phyloP scores from a whole-genome alignment of 345 rosid genomes.

The Kernera saxatilis region DNA sequence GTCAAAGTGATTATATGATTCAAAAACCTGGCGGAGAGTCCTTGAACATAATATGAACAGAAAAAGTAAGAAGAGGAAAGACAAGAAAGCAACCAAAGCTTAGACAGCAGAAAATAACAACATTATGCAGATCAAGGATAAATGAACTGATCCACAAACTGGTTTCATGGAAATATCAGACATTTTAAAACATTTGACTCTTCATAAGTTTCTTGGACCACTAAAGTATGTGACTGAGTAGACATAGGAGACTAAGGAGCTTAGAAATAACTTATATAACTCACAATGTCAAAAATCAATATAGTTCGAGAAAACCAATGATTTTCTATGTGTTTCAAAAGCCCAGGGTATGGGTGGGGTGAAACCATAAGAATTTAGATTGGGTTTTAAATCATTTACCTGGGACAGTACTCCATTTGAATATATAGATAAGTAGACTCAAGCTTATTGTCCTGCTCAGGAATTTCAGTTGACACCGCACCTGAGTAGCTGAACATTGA shows the following conservation, averaged over 20 bases:
- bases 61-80: conserved; percentile 9
- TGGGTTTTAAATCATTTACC: conserved; percentile 42
- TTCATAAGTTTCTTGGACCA: background rate
- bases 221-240: background rate
- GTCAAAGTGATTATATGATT: conserved; percentile 79
- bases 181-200: conserved; percentile 6
- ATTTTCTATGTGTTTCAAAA: background rate
- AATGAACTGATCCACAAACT: background rate
- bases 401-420: conserved; percentile 96
- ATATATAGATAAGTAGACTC: conserved; percentile 84
- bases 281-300: background rate
- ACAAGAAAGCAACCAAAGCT: background rate
- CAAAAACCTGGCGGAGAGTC: conserved; percentile 85
- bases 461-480: conserved; percentile 46
- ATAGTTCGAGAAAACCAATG: background rate
- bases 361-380: background rate
- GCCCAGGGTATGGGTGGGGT: background rate
- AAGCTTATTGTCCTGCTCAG: conserved; percentile 59
- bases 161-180: background rate
- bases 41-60: conserved; percentile 34
- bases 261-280: background rate
- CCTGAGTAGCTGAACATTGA: conserved; percentile 52
- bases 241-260: background rate
- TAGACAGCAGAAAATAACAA: background rate
- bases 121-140: background rate